These are phyloP conservation scores for Teratosphaeria pseudoeucalypti DNA, from an alignment of 2,329 filamentous ascomycete species.

Conservation along the genomic window DNA sequence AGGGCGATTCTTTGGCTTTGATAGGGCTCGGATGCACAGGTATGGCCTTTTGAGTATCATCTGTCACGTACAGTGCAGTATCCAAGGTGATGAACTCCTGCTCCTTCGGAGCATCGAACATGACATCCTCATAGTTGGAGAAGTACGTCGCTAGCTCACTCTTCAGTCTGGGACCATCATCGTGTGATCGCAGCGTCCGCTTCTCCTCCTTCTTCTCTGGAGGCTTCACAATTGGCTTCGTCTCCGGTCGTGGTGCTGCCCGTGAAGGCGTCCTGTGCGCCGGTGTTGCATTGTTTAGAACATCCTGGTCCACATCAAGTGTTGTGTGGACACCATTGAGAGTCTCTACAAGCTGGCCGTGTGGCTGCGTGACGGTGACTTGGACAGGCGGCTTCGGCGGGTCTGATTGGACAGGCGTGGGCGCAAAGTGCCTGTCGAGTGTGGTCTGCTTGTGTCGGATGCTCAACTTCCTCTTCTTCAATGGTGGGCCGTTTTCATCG, in stretches of 20 bases:
- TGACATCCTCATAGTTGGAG: constrained; percentile 85
- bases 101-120: constrained; percentile 73
- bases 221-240: neutral
- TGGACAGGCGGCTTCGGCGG: constrained; percentile 30
- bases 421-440: constrained; percentile 14
- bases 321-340: constrained; percentile 32
- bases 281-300: neutral
- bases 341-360: constrained; percentile 32
- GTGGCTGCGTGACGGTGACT: constrained; percentile 33
- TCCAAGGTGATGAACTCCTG: constrained; percentile 46
- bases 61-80: constrained; percentile 20
- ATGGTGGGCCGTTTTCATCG: constrained; percentile 15
- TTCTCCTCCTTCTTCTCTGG: constrained; percentile 42
- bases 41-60: constrained; percentile 10
- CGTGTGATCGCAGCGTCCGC: constrained; percentile 75
- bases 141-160: constrained; percentile 89
- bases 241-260: neutral
- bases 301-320: constrained; percentile 16
- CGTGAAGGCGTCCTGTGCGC: neutral
- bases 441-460: constrained; percentile 17
- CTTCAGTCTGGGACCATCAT: constrained; percentile 71
- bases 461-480: constrained; percentile 20
- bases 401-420: constrained; percentile 1
- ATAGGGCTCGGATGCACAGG: neutral
- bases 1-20: neutral